phyloP scores from a whole-genome alignment of 1,139 yeast genomes.

The Zygosaccharomyces pseudobailii region DNA sequence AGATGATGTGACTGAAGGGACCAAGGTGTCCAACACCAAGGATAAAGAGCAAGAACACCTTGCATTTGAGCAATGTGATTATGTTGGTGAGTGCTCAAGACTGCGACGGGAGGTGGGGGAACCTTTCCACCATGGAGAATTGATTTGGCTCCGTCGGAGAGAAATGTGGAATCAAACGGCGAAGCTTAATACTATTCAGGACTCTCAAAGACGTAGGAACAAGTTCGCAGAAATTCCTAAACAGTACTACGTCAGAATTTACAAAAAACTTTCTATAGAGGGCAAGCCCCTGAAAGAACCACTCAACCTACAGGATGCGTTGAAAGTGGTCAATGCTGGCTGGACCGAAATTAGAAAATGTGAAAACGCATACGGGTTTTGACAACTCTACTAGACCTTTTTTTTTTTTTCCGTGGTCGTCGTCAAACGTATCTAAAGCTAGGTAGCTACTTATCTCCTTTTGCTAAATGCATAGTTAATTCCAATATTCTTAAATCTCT shows the following conservation, averaged over 20 bases:
- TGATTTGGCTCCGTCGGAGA: constrained; percentile 58
- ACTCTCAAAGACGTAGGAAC: constrained; percentile 19
- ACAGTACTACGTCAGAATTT: constrained; percentile 52
- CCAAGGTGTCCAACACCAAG: constrained; percentile 14
- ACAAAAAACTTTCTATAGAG: constrained; percentile 53
- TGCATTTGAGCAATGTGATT: constrained; percentile 33
- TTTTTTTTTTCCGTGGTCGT: constrained; percentile 12
- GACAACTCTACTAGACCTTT: neutral
- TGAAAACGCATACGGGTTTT: constrained; percentile 39
- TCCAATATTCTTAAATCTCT: constrained; percentile 36
- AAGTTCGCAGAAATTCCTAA: constrained; percentile 30
- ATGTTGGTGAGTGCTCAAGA: constrained; percentile 30
- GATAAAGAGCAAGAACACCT: constrained; percentile 10
- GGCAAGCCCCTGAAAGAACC: constrained; percentile 53
- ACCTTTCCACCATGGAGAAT: constrained; percentile 43
- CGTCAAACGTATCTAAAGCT: neutral
- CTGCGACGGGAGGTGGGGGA: constrained; percentile 26
- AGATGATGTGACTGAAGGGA: constrained; percentile 8
- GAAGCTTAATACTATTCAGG: constrained; percentile 18
- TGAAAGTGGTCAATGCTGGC: constrained; percentile 60
- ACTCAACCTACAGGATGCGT: constrained; percentile 55
- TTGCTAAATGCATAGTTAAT: constrained; percentile 27
- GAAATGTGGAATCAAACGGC: constrained; percentile 48
- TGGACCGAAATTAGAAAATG: constrained; percentile 65
- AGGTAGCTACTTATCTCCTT: constrained; percentile 10